Percentiles rank a stretch among this genome's conserved stretches.
phyloP scores from a whole-genome alignment of 2,329 filamentous ascomycete species.

The Furcasterigmium furcatum region DNA sequence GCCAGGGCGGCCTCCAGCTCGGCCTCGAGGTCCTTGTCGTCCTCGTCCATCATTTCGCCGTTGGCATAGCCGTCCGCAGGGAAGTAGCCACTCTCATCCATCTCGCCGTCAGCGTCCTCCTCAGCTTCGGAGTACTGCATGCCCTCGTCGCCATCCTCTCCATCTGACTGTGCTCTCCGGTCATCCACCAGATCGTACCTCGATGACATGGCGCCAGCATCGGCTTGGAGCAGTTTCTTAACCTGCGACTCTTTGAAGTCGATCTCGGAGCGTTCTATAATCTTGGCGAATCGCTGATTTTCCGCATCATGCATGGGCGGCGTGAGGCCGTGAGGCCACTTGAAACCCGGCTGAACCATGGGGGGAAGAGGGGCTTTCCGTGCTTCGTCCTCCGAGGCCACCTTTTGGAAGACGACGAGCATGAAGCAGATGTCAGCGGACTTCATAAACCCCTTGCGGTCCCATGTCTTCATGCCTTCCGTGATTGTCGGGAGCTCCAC shows the following conservation, averaged over 20 bases:
- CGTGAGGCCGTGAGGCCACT: conserved; percentile 82
- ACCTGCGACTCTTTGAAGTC: conserved; percentile 81
- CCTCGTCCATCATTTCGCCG: conserved; percentile 29
- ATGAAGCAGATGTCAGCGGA: conserved; percentile 87
- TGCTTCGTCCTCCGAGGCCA: conserved; percentile 65
- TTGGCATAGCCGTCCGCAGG: conserved; percentile 21
- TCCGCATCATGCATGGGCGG: conserved; percentile 85
- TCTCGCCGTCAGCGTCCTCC: conserved; percentile 40
- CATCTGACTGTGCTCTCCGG: conserved; percentile 25
- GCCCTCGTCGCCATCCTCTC: conserved; percentile 52
- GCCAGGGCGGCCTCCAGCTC: conserved; percentile 53
- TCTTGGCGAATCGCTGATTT: conserved; percentile 79
- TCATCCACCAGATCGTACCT: conserved; percentile 65
- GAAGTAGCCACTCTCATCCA: conserved; percentile 41
- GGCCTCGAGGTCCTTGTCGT: conserved; percentile 50
- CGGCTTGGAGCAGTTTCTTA: conserved; percentile 67
- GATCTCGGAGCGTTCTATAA: conserved; percentile 78
- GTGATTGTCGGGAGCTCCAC: conserved; percentile 85
- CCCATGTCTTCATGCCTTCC: conserved; percentile 92
- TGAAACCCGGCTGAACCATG: conserved; percentile 66
- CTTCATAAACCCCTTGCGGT: conserved; percentile 84
- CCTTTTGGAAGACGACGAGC: conserved; percentile 71
- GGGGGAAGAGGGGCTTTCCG: conserved; percentile 64
- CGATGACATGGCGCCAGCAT: conserved; percentile 58
- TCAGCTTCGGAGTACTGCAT: conserved; percentile 62